Percentiles rank a stretch among this genome's conserved stretches.
Conservation (phyloP, 306 rosid species). For the Fagus crenata region DNA sequence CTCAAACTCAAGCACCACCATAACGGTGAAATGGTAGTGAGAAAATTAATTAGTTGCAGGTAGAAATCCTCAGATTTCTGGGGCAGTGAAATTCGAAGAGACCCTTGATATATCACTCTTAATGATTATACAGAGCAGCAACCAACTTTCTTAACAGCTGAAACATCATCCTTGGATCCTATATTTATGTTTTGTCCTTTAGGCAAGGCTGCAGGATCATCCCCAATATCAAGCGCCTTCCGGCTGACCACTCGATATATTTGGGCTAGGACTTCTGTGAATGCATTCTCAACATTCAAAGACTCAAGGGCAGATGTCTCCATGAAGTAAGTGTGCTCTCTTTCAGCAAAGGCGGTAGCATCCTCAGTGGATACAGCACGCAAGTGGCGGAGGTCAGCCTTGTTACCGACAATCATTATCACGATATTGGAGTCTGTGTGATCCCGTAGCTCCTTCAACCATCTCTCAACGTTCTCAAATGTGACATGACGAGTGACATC, state of each 20-base stretch:
- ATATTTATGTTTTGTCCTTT: constrained; percentile 53
- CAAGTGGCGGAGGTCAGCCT: constrained; percentile 53
- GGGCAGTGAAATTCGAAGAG: neutral
- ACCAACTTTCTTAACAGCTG: constrained; percentile 50
- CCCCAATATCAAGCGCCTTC: constrained; percentile 54
- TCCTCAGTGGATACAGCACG: constrained; percentile 57
- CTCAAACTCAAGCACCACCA: neutral
- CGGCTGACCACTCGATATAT: constrained; percentile 49
- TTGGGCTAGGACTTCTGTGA: constrained; percentile 55
- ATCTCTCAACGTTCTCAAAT: constrained; percentile 62
- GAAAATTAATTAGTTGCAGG: neutral
- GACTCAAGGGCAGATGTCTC: constrained; percentile 66
- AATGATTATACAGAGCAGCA: constrained; percentile 51
- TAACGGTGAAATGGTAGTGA: constrained; percentile 5
- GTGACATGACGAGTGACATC: constrained; percentile 55
- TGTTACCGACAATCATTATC: constrained; percentile 60
- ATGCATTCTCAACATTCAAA: constrained; percentile 55
- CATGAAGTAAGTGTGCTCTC: constrained; percentile 50
- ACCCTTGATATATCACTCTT: constrained; percentile 9
- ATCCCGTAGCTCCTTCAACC: constrained; percentile 62
- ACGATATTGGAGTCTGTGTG: constrained; percentile 60
- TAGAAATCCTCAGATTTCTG: neutral
- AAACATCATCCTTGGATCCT: constrained; percentile 60
- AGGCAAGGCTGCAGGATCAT: constrained; percentile 51
- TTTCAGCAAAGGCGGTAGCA: constrained; percentile 53